Evolutionary conservation across 805 yeast genomes (phyloP).

Genomic region (Myxozyma monticola): DNA sequence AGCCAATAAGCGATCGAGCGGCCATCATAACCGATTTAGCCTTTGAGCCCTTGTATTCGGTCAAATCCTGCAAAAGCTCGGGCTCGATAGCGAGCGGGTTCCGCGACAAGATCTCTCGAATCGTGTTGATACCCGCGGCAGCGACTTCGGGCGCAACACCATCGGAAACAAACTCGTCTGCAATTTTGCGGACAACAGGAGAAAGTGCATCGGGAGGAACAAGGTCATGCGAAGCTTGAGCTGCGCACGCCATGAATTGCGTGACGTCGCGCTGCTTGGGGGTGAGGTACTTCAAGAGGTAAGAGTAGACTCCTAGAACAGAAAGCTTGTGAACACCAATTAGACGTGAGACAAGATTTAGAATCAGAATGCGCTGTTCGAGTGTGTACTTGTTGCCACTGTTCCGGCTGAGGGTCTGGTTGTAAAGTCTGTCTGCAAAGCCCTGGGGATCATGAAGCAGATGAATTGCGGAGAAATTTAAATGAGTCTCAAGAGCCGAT

Average conservation of each 20-base stretch:
- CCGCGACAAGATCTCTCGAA: slow-evolving; percentile 87
- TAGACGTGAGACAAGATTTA: slow-evolving; percentile 83
- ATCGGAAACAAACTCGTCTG: slow-evolving; percentile 96
- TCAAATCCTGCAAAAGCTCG: slow-evolving; percentile 81
- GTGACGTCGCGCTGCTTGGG: slow-evolving; percentile 96
- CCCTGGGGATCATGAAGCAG: slow-evolving; percentile 96
- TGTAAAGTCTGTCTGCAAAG: slow-evolving; percentile 83
- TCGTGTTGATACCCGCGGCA: slow-evolving; percentile 95
- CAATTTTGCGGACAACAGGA: slow-evolving; percentile 83
- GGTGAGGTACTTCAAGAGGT: slow-evolving; percentile 81
- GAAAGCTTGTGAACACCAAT: slow-evolving; percentile 94
- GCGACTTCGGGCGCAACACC: slow-evolving; percentile 99
- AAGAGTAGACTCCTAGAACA: slow-evolving; percentile 85
- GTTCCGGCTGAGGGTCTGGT: slow-evolving; percentile 62
- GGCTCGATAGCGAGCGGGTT: slow-evolving; percentile 94
- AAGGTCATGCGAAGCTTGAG: slow-evolving; percentile 94
- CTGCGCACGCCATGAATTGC: slow-evolving; percentile 93
- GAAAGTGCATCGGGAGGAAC: slow-evolving; percentile 92
- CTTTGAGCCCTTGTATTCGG: slow-evolving; percentile 89
- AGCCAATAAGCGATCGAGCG: slow-evolving; percentile 78
- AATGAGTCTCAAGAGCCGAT: slow-evolving; percentile 55
- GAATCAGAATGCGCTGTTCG: slow-evolving; percentile 84
- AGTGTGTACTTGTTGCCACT: slow-evolving; percentile 69
- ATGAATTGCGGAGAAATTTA: slow-evolving; percentile 94
- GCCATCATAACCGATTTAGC: slow-evolving; percentile 94